These are phyloP conservation scores for Geosmithia flava DNA, from an alignment of 2,329 filamentous ascomycete genomes.

Conservation along the genomic window DNA sequence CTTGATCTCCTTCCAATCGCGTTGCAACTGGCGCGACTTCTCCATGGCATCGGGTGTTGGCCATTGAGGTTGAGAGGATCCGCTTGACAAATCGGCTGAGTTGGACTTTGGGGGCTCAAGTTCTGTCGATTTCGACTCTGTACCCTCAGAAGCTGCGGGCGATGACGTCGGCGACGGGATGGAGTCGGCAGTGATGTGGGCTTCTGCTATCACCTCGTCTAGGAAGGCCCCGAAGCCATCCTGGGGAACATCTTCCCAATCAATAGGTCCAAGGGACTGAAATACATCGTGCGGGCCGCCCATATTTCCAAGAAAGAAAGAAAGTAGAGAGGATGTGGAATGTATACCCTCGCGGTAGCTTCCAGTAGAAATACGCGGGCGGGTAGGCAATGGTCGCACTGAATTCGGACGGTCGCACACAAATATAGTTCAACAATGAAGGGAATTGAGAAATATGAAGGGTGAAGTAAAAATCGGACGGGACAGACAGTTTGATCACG, in stretches of 20 bases:
- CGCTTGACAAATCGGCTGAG: conserved; percentile 24
- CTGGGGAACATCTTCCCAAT: conserved; percentile 33
- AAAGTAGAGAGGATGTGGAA: background rate
- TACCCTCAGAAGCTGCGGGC: conserved; percentile 8
- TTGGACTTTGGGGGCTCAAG: conserved; percentile 26
- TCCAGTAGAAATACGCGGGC: background rate
- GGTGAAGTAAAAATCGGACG: background rate
- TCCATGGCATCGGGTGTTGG: conserved; percentile 27
- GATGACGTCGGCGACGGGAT: conserved; percentile 38
- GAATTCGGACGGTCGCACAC: background rate
- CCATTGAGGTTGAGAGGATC: conserved; percentile 8
- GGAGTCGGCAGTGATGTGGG: conserved; percentile 63
- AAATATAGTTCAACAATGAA: background rate
- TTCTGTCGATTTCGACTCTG: background rate
- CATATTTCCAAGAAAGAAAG: conserved; percentile 23
- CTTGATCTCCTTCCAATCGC: conserved; percentile 81
- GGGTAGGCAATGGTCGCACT: background rate
- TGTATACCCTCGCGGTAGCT: background rate
- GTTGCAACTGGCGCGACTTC: conserved; percentile 46
- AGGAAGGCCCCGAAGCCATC: conserved; percentile 42
- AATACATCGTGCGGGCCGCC: conserved; percentile 45
- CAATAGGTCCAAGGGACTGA: conserved; percentile 39
- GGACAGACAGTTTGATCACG: background rate
- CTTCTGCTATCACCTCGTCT: conserved; percentile 48
- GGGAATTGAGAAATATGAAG: background rate